phyloP scores from a whole-genome alignment of 78 protist species.

The Monocercomonoides exilis region DNA sequence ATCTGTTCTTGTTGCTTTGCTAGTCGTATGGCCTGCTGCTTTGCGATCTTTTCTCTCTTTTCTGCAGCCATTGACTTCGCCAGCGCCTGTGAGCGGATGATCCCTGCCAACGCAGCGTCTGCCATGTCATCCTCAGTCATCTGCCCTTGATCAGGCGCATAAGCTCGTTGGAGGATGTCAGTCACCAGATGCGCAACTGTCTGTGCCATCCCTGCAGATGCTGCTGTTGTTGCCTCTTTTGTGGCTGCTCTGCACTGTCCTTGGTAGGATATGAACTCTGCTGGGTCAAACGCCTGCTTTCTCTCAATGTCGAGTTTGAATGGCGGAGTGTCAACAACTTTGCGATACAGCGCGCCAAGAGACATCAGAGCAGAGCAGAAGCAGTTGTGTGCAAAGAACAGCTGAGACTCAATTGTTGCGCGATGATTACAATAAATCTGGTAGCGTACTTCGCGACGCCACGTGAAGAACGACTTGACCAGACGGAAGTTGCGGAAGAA shows the following conservation, averaged over 20 bases:
- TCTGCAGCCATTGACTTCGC: constrained; percentile 11
- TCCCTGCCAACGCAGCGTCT: neutral
- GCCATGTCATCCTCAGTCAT: neutral
- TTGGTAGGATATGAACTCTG: neutral
- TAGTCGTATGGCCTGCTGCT: neutral
- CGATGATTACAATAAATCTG: constrained; percentile 23
- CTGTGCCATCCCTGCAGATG: neutral
- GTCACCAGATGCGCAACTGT: neutral
- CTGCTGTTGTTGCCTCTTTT: neutral
- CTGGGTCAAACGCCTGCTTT: neutral
- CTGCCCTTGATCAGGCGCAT: neutral
- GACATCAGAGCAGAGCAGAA: neutral
- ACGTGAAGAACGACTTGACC: constrained; percentile 29
- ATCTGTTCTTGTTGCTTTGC: neutral
- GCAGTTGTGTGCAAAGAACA: neutral
- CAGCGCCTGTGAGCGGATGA: neutral
- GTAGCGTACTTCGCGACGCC: constrained; percentile 44
- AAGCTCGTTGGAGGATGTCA: neutral
- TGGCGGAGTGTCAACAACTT: neutral
- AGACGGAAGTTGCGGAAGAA: constrained; percentile 41
- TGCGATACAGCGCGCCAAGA: neutral
- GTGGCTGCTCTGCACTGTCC: neutral
- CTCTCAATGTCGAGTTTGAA: neutral
- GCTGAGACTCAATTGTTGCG: neutral
- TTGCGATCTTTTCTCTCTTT: neutral